These are phyloP conservation scores for Arthrinium phaeospermum DNA, from an alignment of 2,329 filamentous ascomycete species.

Conservation along the genomic window DNA sequence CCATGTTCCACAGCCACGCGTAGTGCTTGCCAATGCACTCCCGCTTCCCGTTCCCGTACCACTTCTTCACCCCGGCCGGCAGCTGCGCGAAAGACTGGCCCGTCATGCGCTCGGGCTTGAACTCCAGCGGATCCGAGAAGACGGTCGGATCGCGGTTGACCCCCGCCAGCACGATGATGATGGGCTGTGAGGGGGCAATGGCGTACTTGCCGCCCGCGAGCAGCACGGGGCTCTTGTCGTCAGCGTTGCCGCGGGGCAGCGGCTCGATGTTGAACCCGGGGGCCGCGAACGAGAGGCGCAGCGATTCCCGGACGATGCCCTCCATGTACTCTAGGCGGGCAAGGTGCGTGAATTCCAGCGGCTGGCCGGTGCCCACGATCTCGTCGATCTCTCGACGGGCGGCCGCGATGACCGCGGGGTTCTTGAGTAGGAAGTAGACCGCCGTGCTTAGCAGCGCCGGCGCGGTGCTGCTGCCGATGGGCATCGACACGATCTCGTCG, in stretches of 20 bases:
- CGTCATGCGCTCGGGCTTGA: conserved; percentile 56
- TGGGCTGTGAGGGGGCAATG: conserved; percentile 52
- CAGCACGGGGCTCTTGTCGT: conserved; percentile 51
- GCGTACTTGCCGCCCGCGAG: conserved; percentile 55
- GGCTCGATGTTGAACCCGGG: conserved; percentile 62
- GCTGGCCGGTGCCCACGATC: conserved; percentile 51
- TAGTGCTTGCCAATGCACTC: conserved; percentile 58
- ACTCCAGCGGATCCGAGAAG: conserved; percentile 53
- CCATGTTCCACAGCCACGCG: conserved; percentile 52
- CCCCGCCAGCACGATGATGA: conserved; percentile 56
- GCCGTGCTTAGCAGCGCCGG: conserved; percentile 51
- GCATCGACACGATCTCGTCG: conserved; percentile 73
- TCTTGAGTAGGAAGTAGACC: conserved; percentile 58
- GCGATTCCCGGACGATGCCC: conserved; percentile 58
- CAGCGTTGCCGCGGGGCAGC: conserved; percentile 43
- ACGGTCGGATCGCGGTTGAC: conserved; percentile 56
- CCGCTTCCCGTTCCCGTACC: conserved; percentile 58
- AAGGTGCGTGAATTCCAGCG: conserved; percentile 53
- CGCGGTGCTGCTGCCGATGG: conserved; percentile 61
- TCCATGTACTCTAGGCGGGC: conserved; percentile 58
- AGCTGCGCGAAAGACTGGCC: conserved; percentile 50
- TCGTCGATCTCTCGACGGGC: conserved; percentile 61
- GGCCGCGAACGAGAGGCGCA: conserved; percentile 60
- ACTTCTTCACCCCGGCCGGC: conserved; percentile 53
- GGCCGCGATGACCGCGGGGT: conserved; percentile 51